Evolutionary conservation across 257 asterid genomes (phyloP).

Genomic region (Rhazya stricta): DNA sequence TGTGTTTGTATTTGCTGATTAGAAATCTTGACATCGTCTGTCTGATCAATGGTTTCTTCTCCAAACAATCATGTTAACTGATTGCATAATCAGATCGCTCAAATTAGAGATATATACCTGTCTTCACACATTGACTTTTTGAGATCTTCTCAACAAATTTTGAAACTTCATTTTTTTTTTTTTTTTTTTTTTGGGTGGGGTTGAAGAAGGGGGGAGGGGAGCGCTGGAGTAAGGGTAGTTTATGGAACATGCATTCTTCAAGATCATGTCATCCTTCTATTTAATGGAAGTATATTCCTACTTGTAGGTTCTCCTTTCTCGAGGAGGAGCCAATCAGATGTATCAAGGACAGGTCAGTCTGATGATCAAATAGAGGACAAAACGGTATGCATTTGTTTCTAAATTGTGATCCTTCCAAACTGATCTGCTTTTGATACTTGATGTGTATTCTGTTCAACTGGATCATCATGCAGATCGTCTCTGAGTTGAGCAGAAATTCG

Average conservation of each 20-base stretch:
- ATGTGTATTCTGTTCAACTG: slow-evolving; percentile 13
- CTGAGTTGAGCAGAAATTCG: slow-evolving; percentile 41
- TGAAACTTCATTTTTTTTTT: no score
- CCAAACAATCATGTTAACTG: neutral
- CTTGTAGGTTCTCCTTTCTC: slow-evolving; percentile 52
- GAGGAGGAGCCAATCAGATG: slow-evolving; percentile 74
- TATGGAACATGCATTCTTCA: neutral
- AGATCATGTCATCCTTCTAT: neutral
- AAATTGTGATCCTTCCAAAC: slow-evolving; percentile 16
- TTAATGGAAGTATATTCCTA: slow-evolving; percentile 4
- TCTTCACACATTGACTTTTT: neutral
- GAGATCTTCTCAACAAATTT: neutral
- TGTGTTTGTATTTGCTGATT: neutral
- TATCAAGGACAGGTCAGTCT: slow-evolving; percentile 47
- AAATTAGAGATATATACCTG: neutral
- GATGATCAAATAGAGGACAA: slow-evolving; percentile 55
- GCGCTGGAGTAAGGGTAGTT: neutral
- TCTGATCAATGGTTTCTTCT: neutral
- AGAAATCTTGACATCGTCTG: neutral
- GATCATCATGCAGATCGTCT: slow-evolving; percentile 40
- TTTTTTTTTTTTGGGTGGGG: neutral
- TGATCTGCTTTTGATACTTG: slow-evolving; percentile 11
- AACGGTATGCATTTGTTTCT: slow-evolving; percentile 43
- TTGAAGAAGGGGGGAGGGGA: neutral
- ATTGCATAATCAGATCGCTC: neutral